A percentile compares a stretch with the other conserved stretches of the same genome.
Evolutionary conservation across 2,329 filamentous ascomycete genomes (phyloP).

Genomic region (Chalara sp.): DNA sequence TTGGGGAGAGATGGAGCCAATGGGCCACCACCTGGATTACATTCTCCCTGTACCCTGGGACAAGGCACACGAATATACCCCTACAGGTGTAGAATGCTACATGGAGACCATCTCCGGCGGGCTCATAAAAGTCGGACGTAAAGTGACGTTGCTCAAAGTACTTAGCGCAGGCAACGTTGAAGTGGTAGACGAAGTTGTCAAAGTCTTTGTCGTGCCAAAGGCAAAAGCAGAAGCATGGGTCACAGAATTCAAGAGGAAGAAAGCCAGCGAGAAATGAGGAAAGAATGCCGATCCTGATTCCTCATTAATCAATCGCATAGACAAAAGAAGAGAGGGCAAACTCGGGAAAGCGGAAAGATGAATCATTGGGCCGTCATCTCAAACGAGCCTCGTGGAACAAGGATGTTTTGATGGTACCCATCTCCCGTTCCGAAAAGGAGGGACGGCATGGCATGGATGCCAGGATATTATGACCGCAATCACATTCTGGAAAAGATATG

Average conservation of each 20-base stretch:
- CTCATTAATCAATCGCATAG: no score
- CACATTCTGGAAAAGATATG: no score
- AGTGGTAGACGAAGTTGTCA: constrained; percentile 79
- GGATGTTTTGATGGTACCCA: no score
- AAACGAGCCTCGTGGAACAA: no score
- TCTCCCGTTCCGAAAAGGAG: no score
- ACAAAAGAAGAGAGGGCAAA: no score
- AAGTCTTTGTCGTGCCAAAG: constrained; percentile 75
- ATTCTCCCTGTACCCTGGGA: constrained; percentile 92
- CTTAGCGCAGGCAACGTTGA: constrained; percentile 73
- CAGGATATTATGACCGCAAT: no score
- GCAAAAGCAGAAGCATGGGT: constrained; percentile 68
- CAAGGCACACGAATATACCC: constrained; percentile 54
- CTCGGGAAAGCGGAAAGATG: no score
- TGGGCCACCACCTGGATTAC: constrained; percentile 75
- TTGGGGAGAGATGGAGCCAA: constrained; percentile 68
- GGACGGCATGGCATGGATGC: no score
- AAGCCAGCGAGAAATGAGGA: constrained; percentile 17
- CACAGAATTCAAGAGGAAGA: constrained; percentile 74
- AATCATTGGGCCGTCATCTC: no score
- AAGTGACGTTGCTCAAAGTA: constrained; percentile 68
- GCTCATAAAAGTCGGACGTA: constrained; percentile 84
- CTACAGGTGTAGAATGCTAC: constrained; percentile 71
- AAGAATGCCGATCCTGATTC: no score
- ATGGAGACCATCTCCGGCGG: constrained; percentile 78